These are phyloP conservation scores for Puccinia triticina DNA, from an alignment of 1,284 basidiomycete genomes.

Conservation along the genomic window DNA sequence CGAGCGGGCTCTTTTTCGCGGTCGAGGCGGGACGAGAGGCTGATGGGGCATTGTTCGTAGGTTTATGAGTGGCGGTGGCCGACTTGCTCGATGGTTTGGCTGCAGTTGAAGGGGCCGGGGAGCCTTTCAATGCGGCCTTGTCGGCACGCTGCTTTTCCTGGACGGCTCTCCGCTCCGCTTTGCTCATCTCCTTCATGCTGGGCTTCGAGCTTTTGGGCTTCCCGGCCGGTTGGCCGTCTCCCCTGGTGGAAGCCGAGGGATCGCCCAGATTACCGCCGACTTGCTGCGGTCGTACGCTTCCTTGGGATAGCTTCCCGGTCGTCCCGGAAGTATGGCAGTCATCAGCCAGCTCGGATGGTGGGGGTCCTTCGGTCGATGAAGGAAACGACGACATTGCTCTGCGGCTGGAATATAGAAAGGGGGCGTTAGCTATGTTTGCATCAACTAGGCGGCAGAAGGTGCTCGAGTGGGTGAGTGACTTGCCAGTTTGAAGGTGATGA, in stretches of 20 bases:
- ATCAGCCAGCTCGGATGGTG: not conserved
- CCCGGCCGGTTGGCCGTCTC: constrained; percentile 36
- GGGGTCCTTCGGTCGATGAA: not conserved
- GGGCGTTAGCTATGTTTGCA: not conserved
- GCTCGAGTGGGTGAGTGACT: not conserved
- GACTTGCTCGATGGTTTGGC: constrained; percentile 31
- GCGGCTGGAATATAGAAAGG: not conserved
- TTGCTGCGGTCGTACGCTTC: not conserved
- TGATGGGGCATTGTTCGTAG: constrained; percentile 26
- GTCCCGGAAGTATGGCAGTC: not conserved
- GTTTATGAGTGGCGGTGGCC: constrained; percentile 8
- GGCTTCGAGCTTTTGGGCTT: constrained; percentile 55
- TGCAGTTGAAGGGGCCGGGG: constrained; percentile 38
- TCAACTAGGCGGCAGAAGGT: not conserved
- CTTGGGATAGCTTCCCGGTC: not conserved
- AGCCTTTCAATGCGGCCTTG: constrained; percentile 59
- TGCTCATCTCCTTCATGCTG: constrained; percentile 70
- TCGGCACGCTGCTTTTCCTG: constrained; percentile 78
- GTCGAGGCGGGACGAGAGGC: constrained; percentile 55
- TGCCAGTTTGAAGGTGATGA: not conserved
- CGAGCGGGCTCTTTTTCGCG: constrained; percentile 53
- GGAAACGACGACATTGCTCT: not conserved
- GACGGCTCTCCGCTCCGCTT: constrained; percentile 75
- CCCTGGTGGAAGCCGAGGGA: not conserved
- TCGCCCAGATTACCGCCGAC: not conserved